These are phyloP conservation scores for Cystofilobasidium bisporidii DNA, from an alignment of 768 basidiomycete genomes.

Conservation along the genomic window DNA sequence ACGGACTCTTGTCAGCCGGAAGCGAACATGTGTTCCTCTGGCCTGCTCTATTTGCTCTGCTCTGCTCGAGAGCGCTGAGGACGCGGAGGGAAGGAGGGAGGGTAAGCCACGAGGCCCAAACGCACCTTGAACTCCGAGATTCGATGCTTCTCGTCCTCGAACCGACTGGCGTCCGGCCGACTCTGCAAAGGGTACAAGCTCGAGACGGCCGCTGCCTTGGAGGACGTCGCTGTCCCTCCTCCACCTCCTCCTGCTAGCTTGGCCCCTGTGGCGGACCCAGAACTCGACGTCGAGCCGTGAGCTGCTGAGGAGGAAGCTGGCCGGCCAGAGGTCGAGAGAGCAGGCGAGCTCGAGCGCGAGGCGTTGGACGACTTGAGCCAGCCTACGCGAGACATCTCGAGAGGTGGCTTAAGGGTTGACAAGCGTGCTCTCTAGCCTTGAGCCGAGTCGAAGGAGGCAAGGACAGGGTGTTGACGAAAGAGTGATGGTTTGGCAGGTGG, in stretches of 20 bases:
- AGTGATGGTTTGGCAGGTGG: too few relatives aligned
- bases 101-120: too few relatives aligned
- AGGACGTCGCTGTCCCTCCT: not conserved
- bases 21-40: not conserved
- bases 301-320: not conserved
- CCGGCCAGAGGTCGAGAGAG: not conserved
- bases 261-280: too few relatives aligned
- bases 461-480: too few relatives aligned
- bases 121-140: not conserved
- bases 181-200: constrained; percentile 1
- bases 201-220: not conserved
- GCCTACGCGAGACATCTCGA: constrained; percentile 16
- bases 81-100: too few relatives aligned
- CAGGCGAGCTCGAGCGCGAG: not conserved
- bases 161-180: too few relatives aligned
- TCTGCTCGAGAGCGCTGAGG: too few relatives aligned
- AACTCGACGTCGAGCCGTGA: too few relatives aligned
- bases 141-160: not conserved
- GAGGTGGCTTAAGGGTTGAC: too few relatives aligned
- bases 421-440: too few relatives aligned
- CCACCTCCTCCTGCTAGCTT: too few relatives aligned
- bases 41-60: not conserved
- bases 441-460: too few relatives aligned
- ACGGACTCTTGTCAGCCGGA: not conserved
- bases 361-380: constrained; percentile 18